Conservation (phyloP, 2,329 filamentous ascomycete genomes). For the Fusarium graminum region DNA sequence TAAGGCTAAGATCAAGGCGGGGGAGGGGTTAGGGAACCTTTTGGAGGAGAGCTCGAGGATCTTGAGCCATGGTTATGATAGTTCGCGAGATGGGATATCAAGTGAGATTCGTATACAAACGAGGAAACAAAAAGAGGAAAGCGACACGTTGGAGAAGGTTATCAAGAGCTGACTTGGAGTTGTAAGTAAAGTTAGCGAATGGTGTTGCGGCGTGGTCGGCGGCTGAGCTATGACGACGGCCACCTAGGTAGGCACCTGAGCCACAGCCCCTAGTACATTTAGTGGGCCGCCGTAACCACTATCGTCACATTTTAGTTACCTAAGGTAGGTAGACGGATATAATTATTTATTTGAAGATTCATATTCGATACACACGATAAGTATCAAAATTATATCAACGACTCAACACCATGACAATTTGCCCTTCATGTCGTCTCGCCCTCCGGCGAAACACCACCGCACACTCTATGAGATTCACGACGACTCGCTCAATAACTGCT, state of each 20-base stretch:
- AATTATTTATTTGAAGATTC: conserved; percentile 16
- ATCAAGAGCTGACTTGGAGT: conserved; percentile 28
- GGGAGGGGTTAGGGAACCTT: conserved; percentile 67
- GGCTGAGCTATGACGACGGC: conserved; percentile 48
- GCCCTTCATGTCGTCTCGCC: conserved; percentile 50
- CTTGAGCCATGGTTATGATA: conserved; percentile 73
- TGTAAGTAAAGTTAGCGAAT: conserved; percentile 35
- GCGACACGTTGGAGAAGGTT: conserved; percentile 31
- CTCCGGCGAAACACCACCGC: conserved; percentile 41
- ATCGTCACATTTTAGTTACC: conserved; percentile 12
- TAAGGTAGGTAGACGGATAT: no score
- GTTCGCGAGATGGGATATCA: conserved; percentile 26
- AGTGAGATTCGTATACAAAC: conserved; percentile 3
- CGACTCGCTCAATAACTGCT: conserved; percentile 18
- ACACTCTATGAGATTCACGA: conserved; percentile 2
- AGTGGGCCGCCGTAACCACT: conserved; percentile 23
- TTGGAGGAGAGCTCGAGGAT: conserved; percentile 82
- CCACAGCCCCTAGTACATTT: conserved; percentile 33
- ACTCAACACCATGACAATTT: conserved; percentile 48
- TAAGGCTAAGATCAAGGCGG: conserved; percentile 33
- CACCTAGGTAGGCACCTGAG: conserved; percentile 45
- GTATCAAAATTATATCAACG: neutral
- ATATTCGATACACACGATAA: neutral
- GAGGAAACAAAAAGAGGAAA: conserved; percentile 10
- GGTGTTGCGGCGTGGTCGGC: conserved; percentile 33